Evolutionary conservation across 2,329 filamentous ascomycete species (phyloP).

Genomic region (Neurospora crassa): DNA sequence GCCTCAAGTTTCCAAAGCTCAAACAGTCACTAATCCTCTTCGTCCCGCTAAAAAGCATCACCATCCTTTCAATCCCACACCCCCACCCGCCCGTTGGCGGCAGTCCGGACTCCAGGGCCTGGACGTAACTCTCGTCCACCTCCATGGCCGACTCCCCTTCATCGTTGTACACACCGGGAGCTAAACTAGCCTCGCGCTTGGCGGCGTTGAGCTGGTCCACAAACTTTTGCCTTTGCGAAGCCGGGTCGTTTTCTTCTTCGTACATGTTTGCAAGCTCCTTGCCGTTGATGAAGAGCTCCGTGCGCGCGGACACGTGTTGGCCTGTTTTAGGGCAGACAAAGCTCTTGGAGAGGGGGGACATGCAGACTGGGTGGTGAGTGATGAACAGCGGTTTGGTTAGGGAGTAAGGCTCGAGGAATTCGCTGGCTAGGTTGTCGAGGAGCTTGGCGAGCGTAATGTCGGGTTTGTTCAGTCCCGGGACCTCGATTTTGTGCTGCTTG

Average conservation of each 20-base stretch:
- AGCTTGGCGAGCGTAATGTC: conserved; percentile 52
- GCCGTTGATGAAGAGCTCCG: conserved; percentile 73
- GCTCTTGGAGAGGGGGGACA: conserved; percentile 86
- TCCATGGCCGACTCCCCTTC: conserved; percentile 35
- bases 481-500: conserved; percentile 37
- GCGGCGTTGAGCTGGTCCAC: conserved; percentile 37
- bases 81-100: conserved; percentile 98
- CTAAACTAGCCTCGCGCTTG: conserved; percentile 4
- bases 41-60: conserved; percentile 79
- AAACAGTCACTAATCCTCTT: conserved; percentile 77
- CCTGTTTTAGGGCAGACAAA: conserved; percentile 58
- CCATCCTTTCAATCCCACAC: conserved; percentile 80
- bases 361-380: conserved; percentile 77
- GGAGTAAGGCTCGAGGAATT: conserved; percentile 72
- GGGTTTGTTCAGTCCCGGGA: conserved; percentile 50
- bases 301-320: conserved; percentile 70
- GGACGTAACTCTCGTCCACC: conserved; percentile 73
- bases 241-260: conserved; percentile 93
- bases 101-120: conserved; percentile 76
- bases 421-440: conserved; percentile 69
- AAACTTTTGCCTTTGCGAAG: conserved; percentile 79
- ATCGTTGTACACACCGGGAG: conserved; percentile 21
- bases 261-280: conserved; percentile 93
- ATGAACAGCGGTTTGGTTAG: conserved; percentile 66
- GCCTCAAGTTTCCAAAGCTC: conserved; percentile 76